Conservation (phyloP, 192 early-diverging fungal species). For the Tieghemiomyces parasiticus region DNA sequence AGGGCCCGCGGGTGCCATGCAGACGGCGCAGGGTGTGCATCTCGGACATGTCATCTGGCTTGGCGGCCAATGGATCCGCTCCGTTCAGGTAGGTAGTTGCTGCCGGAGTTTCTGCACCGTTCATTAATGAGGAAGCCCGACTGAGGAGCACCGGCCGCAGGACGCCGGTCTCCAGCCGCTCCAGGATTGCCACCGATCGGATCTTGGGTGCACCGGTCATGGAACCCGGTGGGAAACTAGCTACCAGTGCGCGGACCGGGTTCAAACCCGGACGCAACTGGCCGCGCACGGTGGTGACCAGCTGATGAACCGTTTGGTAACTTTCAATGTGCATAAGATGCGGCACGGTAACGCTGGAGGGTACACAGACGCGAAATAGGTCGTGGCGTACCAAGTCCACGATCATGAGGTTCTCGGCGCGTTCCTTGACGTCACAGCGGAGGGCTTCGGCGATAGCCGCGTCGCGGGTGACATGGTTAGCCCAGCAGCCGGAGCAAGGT, state of each 20-base stretch:
- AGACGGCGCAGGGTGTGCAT: neutral
- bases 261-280: slow-evolving; percentile 39
- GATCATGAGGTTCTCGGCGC: slow-evolving; percentile 96
- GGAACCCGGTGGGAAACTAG: slow-evolving; percentile 86
- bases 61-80: neutral
- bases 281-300: slow-evolving; percentile 73
- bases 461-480: slow-evolving; percentile 16
- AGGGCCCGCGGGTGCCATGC: slow-evolving; percentile 52
- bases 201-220: slow-evolving; percentile 97
- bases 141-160: neutral
- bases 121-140: neutral
- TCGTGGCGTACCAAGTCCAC: slow-evolving; percentile 95
- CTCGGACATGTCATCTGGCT: neutral
- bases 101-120: neutral
- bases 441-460: slow-evolving; percentile 20
- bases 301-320: slow-evolving; percentile 82
- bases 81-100: neutral
- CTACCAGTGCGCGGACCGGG: slow-evolving; percentile 48
- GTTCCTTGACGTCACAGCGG: slow-evolving; percentile 66
- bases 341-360: slow-evolving; percentile 55
- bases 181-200: slow-evolving; percentile 65
- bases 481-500: neutral
- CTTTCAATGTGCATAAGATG: slow-evolving; percentile 78
- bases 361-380: slow-evolving; percentile 53
- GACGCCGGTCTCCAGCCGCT: slow-evolving; percentile 39